A percentile compares a stretch with the other conserved stretches of the same genome.
These are phyloP conservation scores for Tuber brumale DNA, from an alignment of 495 filamentous ascomycete species.

Conservation along the genomic window DNA sequence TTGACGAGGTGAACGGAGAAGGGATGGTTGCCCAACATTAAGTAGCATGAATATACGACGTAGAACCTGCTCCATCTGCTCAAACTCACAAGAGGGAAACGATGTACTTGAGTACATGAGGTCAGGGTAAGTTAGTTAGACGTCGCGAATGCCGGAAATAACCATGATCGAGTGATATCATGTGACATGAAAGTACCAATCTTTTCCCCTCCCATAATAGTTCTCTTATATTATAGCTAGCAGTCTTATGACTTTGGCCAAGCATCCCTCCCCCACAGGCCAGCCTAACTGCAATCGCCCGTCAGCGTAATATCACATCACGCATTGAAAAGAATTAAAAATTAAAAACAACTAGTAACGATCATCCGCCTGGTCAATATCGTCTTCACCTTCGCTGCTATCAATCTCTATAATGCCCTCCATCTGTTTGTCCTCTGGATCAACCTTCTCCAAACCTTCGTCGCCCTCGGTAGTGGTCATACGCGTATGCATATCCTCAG, in stretches of 20 bases:
- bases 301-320: background rate
- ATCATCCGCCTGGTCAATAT: background rate
- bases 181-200: background rate
- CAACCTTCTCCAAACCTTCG: background rate
- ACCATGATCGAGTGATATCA: background rate
- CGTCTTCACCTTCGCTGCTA: background rate
- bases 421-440: background rate
- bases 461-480: background rate
- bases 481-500: constrained; percentile 10
- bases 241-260: background rate
- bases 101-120: background rate
- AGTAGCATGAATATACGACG: background rate
- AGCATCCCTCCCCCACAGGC: background rate
- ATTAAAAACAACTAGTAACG: background rate
- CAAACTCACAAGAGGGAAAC: background rate
- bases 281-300: background rate
- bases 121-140: background rate
- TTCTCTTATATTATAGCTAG: background rate
- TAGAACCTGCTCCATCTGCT: background rate
- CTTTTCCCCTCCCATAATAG: background rate
- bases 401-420: background rate
- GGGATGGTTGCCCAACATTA: background rate
- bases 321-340: background rate
- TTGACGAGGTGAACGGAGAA: background rate
- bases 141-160: background rate